Percentiles rank a stretch among this genome's conserved stretches.
Conservation (phyloP, 208 protist species). For the Porcisia hertigi region DNA sequence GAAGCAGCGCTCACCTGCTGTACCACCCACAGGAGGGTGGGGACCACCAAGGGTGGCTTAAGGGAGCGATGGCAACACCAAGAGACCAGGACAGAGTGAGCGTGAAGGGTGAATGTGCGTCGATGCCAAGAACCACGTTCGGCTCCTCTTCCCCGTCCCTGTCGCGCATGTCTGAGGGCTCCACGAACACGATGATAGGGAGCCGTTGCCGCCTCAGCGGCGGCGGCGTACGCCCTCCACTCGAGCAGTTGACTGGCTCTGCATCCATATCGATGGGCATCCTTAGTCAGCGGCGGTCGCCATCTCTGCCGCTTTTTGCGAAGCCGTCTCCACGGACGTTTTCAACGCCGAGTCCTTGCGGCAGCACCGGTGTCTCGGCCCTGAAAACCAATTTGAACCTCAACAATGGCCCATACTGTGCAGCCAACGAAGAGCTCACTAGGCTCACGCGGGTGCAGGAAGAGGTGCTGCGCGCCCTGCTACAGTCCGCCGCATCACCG, state of each 20-base stretch:
- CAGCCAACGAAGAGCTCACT: conserved; percentile 31
- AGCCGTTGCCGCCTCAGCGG: conserved; percentile 13
- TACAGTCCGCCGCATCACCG: conserved; percentile 9
- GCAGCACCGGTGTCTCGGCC: conserved; percentile 15
- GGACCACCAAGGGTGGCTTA: conserved; percentile 16
- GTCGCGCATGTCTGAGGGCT: conserved; percentile 27
- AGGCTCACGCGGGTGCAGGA: conserved; percentile 26
- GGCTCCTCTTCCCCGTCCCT: conserved; percentile 24
- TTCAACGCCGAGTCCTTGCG: conserved; percentile 26
- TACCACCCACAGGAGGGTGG: conserved; percentile 12
- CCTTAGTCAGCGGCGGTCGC: conserved; percentile 13
- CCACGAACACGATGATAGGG: conserved; percentile 11
- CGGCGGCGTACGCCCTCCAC: not conserved
- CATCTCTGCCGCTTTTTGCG: conserved; percentile 25
- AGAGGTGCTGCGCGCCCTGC: conserved; percentile 26
- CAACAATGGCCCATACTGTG: conserved; percentile 18
- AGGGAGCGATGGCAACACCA: conserved; percentile 15
- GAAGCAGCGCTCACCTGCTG: conserved; percentile 22
- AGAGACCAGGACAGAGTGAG: conserved; percentile 8
- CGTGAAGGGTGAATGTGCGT: conserved; percentile 2
- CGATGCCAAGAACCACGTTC: not conserved
- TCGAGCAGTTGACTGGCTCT: conserved; percentile 13
- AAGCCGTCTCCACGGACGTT: conserved; percentile 24
- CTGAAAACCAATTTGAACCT: conserved; percentile 19
- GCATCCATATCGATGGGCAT: conserved; percentile 9